These are phyloP conservation scores for Sclerotinia nivalis DNA, from an alignment of 2,329 filamentous ascomycete genomes.

Conservation along the genomic window DNA sequence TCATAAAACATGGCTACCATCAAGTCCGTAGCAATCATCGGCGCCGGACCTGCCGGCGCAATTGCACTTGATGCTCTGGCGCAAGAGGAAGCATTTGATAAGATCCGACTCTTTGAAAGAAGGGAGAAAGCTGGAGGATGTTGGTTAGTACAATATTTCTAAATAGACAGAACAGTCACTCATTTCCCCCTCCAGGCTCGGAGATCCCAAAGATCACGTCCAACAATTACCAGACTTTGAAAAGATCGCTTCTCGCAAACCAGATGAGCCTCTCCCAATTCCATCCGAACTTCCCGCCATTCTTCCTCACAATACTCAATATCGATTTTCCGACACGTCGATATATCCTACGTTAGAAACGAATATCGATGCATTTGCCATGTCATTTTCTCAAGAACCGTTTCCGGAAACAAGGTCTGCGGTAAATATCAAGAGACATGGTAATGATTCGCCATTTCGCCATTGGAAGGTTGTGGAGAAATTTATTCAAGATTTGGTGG, in stretches of 20 bases:
- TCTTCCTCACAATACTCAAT: slow-evolving; percentile 46
- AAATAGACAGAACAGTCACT: not conserved
- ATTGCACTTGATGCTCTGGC: slow-evolving; percentile 61
- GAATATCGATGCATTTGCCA: slow-evolving; percentile 59
- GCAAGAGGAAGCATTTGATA: slow-evolving; percentile 59
- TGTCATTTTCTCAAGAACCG: slow-evolving; percentile 60
- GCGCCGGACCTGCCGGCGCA: slow-evolving; percentile 60
- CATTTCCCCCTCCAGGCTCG: slow-evolving; percentile 45
- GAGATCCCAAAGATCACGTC: slow-evolving; percentile 42
- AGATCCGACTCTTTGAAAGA: slow-evolving; percentile 62
- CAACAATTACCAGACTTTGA: slow-evolving; percentile 48
- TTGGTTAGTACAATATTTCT: slow-evolving; percentile 50
- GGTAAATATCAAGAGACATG: slow-evolving; percentile 51
- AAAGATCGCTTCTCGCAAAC: slow-evolving; percentile 50
- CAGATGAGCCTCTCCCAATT: slow-evolving; percentile 51
- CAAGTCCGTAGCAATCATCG: slow-evolving; percentile 57
- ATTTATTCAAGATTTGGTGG: slow-evolving; percentile 55
- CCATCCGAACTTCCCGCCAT: slow-evolving; percentile 51
- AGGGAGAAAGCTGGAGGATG: slow-evolving; percentile 60
- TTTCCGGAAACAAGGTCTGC: slow-evolving; percentile 50
- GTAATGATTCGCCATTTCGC: slow-evolving; percentile 59
- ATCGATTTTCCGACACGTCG: slow-evolving; percentile 57
- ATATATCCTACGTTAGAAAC: slow-evolving; percentile 66
- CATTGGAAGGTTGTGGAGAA: slow-evolving; percentile 58
- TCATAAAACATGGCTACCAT: slow-evolving; percentile 31